These are phyloP conservation scores for Penicillium sp. DNA, from an alignment of 2,329 filamentous ascomycete species.

Conservation along the genomic window DNA sequence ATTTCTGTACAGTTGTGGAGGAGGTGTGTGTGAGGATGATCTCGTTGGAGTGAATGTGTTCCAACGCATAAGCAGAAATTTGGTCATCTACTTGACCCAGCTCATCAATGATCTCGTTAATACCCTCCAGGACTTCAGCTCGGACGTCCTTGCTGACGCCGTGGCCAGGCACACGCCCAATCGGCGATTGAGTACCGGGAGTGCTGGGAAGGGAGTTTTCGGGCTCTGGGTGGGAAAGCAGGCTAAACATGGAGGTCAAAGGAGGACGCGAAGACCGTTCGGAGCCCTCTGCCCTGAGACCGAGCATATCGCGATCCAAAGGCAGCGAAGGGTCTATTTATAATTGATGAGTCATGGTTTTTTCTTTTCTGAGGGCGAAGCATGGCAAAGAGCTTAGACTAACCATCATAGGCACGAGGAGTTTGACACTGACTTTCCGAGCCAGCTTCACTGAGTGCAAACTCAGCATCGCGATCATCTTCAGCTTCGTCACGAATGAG, in stretches of 20 bases:
- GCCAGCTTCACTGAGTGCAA: slow-evolving; percentile 61
- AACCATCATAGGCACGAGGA: slow-evolving; percentile 38
- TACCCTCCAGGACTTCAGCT: slow-evolving; percentile 88
- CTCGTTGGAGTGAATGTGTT: slow-evolving; percentile 91
- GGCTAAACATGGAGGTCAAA: slow-evolving; percentile 77
- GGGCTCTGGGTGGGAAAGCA: slow-evolving; percentile 68
- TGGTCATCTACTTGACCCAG: slow-evolving; percentile 90
- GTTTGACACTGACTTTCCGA: slow-evolving; percentile 53
- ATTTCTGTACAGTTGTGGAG: slow-evolving; percentile 82
- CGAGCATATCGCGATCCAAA: slow-evolving; percentile 28
- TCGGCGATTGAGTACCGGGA: slow-evolving; percentile 36
- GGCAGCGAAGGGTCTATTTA: slow-evolving; percentile 29
- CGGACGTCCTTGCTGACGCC: slow-evolving; percentile 65
- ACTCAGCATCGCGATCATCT: slow-evolving; percentile 69
- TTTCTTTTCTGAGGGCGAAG: background rate
- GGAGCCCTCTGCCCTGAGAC: slow-evolving; percentile 29
- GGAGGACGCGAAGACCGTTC: slow-evolving; percentile 55
- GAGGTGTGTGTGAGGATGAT: slow-evolving; percentile 87
- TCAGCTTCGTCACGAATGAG: slow-evolving; percentile 89
- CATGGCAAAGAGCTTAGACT: slow-evolving; percentile 9
- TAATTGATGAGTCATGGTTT: slow-evolving; percentile 10
- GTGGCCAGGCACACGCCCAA: slow-evolving; percentile 31
- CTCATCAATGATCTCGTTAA: slow-evolving; percentile 94
- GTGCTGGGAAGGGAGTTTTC: slow-evolving; percentile 44
- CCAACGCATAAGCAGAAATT: slow-evolving; percentile 82